Evolutionary conservation across 495 filamentous ascomycete species (phyloP).

Genomic region (Neurospora sp.): DNA sequence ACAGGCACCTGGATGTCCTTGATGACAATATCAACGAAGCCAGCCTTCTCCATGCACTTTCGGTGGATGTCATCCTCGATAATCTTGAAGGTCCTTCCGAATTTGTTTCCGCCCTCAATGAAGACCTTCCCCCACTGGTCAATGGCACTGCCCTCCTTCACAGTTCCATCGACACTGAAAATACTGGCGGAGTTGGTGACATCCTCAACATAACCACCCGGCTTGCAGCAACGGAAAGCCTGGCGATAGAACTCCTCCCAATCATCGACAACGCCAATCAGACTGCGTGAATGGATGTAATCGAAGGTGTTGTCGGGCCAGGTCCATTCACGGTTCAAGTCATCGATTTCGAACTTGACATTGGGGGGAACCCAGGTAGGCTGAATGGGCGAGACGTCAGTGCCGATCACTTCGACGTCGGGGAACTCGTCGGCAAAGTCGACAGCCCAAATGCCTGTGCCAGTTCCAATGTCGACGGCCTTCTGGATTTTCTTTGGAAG

Average conservation of each 20-base stretch:
- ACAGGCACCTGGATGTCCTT: conserved; percentile 21
- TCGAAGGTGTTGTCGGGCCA: conserved; percentile 45
- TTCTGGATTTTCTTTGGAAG: conserved; percentile 33
- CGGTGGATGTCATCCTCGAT: conserved; percentile 33
- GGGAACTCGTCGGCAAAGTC: conserved; percentile 40
- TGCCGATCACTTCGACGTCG: conserved; percentile 41
- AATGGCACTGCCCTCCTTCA: conserved; percentile 19
- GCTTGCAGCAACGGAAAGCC: conserved; percentile 22
- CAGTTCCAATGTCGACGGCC: conserved; percentile 53
- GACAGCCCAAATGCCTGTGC: conserved; percentile 9
- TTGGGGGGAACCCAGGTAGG: conserved; percentile 40
- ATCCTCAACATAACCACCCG: conserved; percentile 26
- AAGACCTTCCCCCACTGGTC: conserved; percentile 22
- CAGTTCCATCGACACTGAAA: conserved; percentile 14
- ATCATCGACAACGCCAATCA: conserved; percentile 44
- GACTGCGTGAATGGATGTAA: conserved; percentile 49
- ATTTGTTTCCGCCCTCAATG: conserved; percentile 8
- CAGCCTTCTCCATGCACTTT: conserved; percentile 44
- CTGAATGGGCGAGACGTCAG: conserved; percentile 52
- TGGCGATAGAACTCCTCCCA: conserved; percentile 37
- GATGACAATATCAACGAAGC: conserved; percentile 42
- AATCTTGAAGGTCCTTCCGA: conserved; percentile 11
- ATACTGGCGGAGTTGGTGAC: conserved; percentile 14
- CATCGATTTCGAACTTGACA: conserved; percentile 46
- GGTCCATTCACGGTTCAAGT: conserved; percentile 42